Conservation (phyloP, 768 basidiomycete genomes). For the Strobilomyces echinocephalus region DNA sequence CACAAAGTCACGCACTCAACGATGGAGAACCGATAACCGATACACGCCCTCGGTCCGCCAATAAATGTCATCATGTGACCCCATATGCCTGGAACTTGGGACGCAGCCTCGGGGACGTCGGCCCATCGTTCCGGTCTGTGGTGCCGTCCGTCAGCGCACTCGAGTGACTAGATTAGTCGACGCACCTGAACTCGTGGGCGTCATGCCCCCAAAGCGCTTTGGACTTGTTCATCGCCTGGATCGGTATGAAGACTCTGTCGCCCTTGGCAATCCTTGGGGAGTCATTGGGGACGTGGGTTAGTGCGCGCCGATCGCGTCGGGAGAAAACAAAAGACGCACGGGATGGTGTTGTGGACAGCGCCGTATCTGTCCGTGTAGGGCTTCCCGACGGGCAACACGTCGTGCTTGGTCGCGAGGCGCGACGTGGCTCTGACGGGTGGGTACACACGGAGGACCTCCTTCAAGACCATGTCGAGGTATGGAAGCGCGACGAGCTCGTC, state of each 20-base stretch:
- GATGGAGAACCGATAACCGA: conserved; percentile 62
- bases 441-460: conserved; percentile 56
- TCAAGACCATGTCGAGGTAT: conserved; percentile 62
- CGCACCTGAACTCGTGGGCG: conserved; percentile 56
- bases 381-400: conserved; percentile 44
- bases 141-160: neutral
- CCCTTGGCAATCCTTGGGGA: conserved; percentile 40
- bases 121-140: conserved; percentile 64
- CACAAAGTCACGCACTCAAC: conserved; percentile 41
- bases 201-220: conserved; percentile 59
- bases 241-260: conserved; percentile 27
- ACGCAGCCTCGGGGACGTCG: conserved; percentile 39
- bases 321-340: conserved; percentile 23
- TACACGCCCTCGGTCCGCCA: conserved; percentile 61
- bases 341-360: conserved; percentile 35
- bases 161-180: neutral
- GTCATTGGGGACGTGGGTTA: neutral
- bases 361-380: conserved; percentile 28
- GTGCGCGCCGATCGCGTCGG: neutral
- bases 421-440: conserved; percentile 43
- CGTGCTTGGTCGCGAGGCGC: conserved; percentile 47
- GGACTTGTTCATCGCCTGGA: too few relatives aligned
- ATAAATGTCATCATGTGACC: conserved; percentile 57
- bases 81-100: conserved; percentile 54
- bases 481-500: conserved; percentile 62